phyloP scores from a whole-genome alignment of 768 basidiomycete species.

The Xerocomellus intermedius region DNA sequence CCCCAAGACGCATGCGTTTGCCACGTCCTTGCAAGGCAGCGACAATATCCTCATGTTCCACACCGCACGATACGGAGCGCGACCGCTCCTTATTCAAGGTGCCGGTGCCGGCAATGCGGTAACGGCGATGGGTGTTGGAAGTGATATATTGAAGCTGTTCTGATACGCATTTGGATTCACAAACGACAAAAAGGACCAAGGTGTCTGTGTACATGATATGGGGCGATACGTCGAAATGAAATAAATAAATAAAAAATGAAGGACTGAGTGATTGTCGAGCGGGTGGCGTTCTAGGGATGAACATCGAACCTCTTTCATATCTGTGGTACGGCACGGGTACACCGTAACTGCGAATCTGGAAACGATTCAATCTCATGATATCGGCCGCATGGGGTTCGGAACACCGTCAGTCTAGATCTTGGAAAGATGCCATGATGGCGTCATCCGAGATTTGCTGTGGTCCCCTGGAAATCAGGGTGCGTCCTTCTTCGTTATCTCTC shows the following conservation, averaged over 20 bases:
- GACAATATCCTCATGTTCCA: conserved; percentile 99
- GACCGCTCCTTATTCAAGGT: conserved; percentile 92
- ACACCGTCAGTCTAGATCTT: background rate
- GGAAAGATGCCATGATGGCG: background rate
- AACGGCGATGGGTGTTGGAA: conserved; percentile 96
- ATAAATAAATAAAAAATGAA: background rate
- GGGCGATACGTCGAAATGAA: conserved; percentile 1
- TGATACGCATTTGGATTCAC: conserved; percentile 10
- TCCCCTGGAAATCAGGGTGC: conserved; percentile 1
- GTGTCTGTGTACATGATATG: background rate
- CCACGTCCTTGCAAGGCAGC: conserved; percentile 91
- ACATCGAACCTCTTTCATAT: conserved; percentile 3
- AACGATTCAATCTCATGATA: background rate
- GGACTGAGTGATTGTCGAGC: background rate
- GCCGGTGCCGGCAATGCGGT: conserved; percentile 97
- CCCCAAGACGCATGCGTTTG: conserved; percentile 86
- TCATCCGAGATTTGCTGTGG: background rate
- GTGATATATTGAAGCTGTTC: conserved; percentile 69
- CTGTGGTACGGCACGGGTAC: background rate
- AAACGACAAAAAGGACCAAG: background rate
- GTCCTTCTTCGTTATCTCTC: background rate
- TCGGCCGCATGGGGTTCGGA: conserved; percentile 3
- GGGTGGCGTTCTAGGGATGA: conserved; percentile 4
- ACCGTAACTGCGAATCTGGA: background rate
- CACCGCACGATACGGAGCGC: conserved; percentile 83